phyloP scores from a whole-genome alignment of 306 rosid genomes.

The Acacia confusa region DNA sequence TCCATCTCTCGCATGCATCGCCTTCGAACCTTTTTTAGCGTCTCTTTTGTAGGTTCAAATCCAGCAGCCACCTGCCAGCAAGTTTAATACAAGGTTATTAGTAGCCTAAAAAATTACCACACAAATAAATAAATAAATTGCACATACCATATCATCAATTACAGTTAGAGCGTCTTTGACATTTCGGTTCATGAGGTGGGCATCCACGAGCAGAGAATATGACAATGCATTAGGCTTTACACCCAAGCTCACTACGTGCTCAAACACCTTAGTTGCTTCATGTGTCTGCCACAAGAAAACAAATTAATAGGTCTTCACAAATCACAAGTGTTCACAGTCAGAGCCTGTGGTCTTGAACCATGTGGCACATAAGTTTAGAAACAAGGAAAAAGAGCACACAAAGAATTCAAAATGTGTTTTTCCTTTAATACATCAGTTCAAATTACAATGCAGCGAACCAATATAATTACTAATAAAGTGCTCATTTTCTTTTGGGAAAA shows the following conservation, averaged over 20 bases:
- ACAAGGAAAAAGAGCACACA: conserved; percentile 16
- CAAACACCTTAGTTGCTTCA: conserved; percentile 85
- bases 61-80: conserved; percentile 68
- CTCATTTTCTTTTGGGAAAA: neutral
- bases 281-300: conserved; percentile 55
- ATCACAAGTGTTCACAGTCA: neutral
- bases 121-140: neutral
- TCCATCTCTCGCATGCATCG: conserved; percentile 82
- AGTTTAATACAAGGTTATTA: conserved; percentile 24
- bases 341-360: conserved; percentile 1
- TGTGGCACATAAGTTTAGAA: conserved; percentile 8
- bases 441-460: conserved; percentile 19
- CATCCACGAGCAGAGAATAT: conserved; percentile 74
- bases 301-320: neutral
- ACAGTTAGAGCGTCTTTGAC: conserved; percentile 64
- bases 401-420: neutral
- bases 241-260: conserved; percentile 74
- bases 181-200: conserved; percentile 84
- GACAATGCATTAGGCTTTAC: conserved; percentile 83
- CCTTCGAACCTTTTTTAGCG: conserved; percentile 65
- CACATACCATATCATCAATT: conserved; percentile 73
- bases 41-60: conserved; percentile 67
- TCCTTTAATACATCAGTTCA: neutral
- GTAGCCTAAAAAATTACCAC: conserved; percentile 6
- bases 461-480: neutral